Conservation (phyloP, 176 grass and related monocot genomes). For the Zea luxurians region DNA sequence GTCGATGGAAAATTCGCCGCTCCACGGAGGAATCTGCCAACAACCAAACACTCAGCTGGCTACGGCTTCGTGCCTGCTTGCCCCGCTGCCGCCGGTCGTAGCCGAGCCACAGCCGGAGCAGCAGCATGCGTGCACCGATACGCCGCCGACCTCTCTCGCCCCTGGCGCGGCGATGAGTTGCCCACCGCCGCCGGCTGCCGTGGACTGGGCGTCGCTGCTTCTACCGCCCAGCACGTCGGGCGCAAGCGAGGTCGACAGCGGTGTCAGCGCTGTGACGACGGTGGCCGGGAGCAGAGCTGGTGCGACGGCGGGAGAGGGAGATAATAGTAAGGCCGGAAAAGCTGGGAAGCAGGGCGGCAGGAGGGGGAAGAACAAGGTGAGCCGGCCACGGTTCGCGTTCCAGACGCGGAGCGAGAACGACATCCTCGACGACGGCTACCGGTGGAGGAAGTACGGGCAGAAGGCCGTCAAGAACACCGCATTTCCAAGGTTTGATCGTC, state of each 20-base stretch:
- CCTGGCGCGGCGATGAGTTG: not conserved
- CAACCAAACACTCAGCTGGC: not conserved
- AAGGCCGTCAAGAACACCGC: slow-evolving; percentile 89
- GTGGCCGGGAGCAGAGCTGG: not conserved
- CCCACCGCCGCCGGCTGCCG: not conserved
- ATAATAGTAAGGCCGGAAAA: not conserved
- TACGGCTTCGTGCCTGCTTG: not conserved
- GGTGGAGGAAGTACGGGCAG: slow-evolving; percentile 94
- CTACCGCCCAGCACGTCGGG: not conserved
- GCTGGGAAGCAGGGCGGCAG: slow-evolving; percentile 15
- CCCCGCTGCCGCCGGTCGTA: too few species aligned
- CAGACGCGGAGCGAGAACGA: slow-evolving; percentile 82
- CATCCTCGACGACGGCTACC: slow-evolving; percentile 86
- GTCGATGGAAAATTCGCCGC: slow-evolving; percentile 26
- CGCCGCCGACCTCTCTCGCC: not conserved
- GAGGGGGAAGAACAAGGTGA: slow-evolving; percentile 50
- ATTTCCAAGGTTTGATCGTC: slow-evolving; percentile 60
- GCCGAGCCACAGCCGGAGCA: not conserved
- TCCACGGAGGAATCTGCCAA: not conserved
- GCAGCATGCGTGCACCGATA: not conserved
- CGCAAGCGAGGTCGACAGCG: not conserved
- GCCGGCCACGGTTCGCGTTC: slow-evolving; percentile 70
- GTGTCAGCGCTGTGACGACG: too few species aligned
- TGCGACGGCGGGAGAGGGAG: not conserved
- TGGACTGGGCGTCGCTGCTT: slow-evolving; percentile 51